These are phyloP conservation scores for Heritiera fomes DNA, from an alignment of 345 rosid species.

Conservation along the genomic window DNA sequence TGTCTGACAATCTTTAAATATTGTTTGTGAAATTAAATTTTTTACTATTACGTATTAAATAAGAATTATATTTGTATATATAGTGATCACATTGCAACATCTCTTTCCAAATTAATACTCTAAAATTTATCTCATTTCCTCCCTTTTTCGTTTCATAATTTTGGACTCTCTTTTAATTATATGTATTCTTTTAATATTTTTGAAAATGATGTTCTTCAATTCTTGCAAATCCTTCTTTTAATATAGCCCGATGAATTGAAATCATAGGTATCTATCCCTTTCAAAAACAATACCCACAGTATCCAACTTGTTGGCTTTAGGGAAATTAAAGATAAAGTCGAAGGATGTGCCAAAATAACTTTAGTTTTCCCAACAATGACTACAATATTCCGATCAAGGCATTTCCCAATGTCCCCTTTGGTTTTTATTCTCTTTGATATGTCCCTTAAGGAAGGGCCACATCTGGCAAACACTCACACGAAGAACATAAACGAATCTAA, in stretches of 20 bases:
- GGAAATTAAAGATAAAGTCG: neutral
- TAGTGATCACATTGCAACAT: neutral
- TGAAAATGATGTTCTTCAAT: neutral
- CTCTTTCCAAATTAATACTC: neutral
- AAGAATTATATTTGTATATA: neutral
- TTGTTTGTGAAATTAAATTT: no score
- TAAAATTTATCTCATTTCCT: no score
- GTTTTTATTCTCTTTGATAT: slow-evolving; percentile 1
- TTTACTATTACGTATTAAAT: no score
- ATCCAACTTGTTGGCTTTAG: slow-evolving; percentile 1
- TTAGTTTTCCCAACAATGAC: neutral
- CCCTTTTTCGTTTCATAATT: neutral
- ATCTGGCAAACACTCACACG: neutral
- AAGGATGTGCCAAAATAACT: slow-evolving; percentile 11
- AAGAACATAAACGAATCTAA: neutral
- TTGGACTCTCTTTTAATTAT: no score
- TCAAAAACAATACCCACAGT: neutral
- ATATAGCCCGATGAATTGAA: neutral
- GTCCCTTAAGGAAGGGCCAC: slow-evolving; percentile 12
- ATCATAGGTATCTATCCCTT: neutral
- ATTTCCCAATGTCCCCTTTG: neutral
- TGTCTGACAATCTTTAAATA: no score
- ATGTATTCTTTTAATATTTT: neutral
- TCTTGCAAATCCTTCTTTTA: neutral
- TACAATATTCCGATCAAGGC: neutral